A percentile compares a stretch with the other conserved stretches of the same genome.
These are phyloP conservation scores for Nemania sp. DNA, from an alignment of 2,329 filamentous ascomycete species.

Conservation along the genomic window DNA sequence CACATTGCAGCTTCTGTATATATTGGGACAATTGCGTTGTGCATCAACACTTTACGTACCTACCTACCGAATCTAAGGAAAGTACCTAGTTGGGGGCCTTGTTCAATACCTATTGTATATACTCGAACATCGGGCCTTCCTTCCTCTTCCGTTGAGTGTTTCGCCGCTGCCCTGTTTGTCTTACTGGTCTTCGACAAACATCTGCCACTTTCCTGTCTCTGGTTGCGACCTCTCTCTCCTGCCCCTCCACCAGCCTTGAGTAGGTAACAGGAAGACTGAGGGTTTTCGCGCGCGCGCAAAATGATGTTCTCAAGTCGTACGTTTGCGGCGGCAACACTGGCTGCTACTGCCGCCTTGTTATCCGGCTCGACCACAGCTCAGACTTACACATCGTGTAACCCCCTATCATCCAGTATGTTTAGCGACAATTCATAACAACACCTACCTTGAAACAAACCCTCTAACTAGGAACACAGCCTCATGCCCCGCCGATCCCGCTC, in stretches of 20 bases:
- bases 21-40: constrained; percentile 29
- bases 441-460: constrained; percentile 18
- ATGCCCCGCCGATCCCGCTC: constrained; percentile 81
- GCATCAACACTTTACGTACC: not conserved
- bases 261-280: not conserved
- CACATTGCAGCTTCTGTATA: constrained; percentile 32
- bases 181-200: constrained; percentile 28
- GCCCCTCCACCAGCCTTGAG: not conserved
- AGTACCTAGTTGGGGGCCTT: not conserved
- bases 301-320: constrained; percentile 44
- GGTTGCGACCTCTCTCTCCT: not conserved
- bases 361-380: constrained; percentile 45
- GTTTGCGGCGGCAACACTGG: constrained; percentile 37
- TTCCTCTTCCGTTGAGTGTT: not conserved
- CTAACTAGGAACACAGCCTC: constrained; percentile 61
- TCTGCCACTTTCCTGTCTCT: not conserved
- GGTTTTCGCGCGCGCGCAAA: constrained; percentile 4
- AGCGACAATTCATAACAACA: not conserved
- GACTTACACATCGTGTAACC: constrained; percentile 51
- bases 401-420: constrained; percentile 47
- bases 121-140: not conserved
- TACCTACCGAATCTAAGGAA: not conserved
- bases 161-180: constrained; percentile 26
- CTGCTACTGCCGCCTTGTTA: constrained; percentile 42
- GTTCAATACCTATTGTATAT: not conserved